Conservation (phyloP, 257 asterid species). For the Vinca minor region DNA sequence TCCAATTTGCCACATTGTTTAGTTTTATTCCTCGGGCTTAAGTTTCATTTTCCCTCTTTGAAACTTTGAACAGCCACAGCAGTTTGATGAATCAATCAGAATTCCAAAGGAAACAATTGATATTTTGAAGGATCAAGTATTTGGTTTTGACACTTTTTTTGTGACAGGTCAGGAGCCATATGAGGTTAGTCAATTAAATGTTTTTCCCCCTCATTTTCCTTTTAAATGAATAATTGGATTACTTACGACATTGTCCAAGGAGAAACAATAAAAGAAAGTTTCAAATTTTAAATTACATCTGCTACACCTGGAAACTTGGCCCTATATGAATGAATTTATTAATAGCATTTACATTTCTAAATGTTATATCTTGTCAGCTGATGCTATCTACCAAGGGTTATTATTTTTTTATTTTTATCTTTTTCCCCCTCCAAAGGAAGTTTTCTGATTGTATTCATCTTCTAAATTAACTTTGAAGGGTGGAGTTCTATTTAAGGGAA, state of each 20-base stretch:
- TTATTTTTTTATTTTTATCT: background rate
- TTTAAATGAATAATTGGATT: background rate
- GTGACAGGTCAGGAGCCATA: constrained; percentile 97
- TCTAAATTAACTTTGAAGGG: constrained; percentile 40
- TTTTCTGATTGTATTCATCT: background rate
- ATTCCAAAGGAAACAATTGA: constrained; percentile 82
- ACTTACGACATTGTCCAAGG: background rate
- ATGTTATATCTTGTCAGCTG: background rate
- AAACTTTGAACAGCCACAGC: constrained; percentile 59
- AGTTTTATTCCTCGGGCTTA: constrained; percentile 11
- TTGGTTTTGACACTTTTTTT: constrained; percentile 92
- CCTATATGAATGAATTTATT: background rate
- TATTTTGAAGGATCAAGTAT: constrained; percentile 75
- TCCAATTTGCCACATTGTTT: constrained; percentile 1
- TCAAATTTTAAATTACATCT: background rate
- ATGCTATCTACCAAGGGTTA: background rate
- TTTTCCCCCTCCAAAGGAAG: background rate
- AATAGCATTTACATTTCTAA: background rate
- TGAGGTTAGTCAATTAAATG: constrained; percentile 54
- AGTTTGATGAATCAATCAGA: constrained; percentile 64
- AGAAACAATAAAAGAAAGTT: background rate
- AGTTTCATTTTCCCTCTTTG: constrained; percentile 15
- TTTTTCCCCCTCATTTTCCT: background rate
- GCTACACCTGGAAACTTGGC: background rate
- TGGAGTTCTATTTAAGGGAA: constrained; percentile 88